Evolutionary conservation across 495 filamentous ascomycete genomes (phyloP).

Genomic region (Penicillium antarcticum): DNA sequence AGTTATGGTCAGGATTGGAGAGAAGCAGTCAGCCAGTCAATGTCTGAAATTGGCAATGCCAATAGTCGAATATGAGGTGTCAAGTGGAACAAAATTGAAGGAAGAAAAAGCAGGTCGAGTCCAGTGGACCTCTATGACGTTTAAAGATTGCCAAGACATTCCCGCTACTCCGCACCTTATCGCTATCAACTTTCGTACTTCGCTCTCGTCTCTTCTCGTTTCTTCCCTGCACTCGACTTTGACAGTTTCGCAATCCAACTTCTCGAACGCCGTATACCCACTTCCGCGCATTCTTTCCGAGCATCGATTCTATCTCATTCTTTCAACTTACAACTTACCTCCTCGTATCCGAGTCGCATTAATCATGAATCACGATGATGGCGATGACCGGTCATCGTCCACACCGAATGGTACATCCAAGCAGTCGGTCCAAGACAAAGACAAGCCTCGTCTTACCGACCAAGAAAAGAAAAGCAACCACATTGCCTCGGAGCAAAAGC

Average conservation of each 20-base stretch:
- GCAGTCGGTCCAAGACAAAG: constrained; percentile 47
- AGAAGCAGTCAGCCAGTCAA: background rate
- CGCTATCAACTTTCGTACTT: constrained; percentile 1
- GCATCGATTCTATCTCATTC: background rate
- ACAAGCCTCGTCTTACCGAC: constrained; percentile 77
- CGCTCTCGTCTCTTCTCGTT: background rate
- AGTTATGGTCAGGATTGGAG: background rate
- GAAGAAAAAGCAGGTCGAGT: constrained; percentile 9
- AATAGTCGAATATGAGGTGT: background rate
- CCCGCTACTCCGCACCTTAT: constrained; percentile 26
- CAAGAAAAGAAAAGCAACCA: constrained; percentile 90
- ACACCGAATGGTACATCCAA: constrained; percentile 61
- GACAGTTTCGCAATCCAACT: background rate
- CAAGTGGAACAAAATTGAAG: background rate
- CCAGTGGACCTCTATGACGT: constrained; percentile 29
- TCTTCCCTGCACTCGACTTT: background rate
- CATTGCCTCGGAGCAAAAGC: constrained; percentile 86
- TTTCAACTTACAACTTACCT: background rate
- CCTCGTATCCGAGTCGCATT: background rate
- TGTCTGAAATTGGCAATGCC: background rate
- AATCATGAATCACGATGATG: constrained; percentile 31
- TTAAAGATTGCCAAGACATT: constrained; percentile 22
- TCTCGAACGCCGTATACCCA: background rate
- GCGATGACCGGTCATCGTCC: constrained; percentile 36
- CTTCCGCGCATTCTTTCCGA: constrained; percentile 17